phyloP scores from a whole-genome alignment of 129 eudicot genomes.

The Escallonia rubra region DNA sequence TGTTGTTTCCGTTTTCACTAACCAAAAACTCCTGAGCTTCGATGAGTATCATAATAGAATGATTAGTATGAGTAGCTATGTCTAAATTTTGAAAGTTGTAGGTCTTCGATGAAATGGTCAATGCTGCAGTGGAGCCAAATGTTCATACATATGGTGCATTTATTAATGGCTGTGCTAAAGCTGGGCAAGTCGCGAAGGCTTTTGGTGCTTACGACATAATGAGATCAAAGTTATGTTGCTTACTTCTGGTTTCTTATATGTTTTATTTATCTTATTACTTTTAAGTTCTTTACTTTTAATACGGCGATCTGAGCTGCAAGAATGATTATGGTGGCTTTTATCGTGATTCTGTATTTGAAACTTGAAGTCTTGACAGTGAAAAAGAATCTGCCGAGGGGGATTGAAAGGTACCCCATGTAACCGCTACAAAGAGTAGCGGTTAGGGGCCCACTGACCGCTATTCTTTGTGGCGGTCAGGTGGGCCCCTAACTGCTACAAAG shows the following conservation, averaged over 20 bases:
- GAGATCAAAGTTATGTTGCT: constrained; percentile 81
- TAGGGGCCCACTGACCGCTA: no score
- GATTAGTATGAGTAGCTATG: background rate
- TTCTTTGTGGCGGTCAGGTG: no score
- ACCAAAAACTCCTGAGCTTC: background rate
- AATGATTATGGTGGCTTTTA: constrained; percentile 1
- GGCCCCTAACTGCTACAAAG: no score
- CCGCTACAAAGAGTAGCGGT: no score
- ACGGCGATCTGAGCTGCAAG: background rate
- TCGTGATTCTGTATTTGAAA: constrained; percentile 17
- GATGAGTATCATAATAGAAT: background rate
- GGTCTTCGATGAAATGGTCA: constrained; percentile 99
- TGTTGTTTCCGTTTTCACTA: background rate
- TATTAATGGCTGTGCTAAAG: constrained; percentile 97
- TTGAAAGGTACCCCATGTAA: no score
- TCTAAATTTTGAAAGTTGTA: constrained; percentile 16
- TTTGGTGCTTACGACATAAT: constrained; percentile 98
- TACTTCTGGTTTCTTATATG: background rate
- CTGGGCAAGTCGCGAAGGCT: constrained; percentile 97
- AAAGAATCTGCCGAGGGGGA: no score
- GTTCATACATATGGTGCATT: constrained; percentile 96
- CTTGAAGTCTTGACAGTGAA: constrained; percentile 12
- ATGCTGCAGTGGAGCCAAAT: constrained; percentile 79
- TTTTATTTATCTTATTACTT: background rate
- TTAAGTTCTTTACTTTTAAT: background rate